Percentiles rank a stretch among this genome's conserved stretches.
Conservation (phyloP, 179 eudicot species). For the Drosera spatulata region DNA sequence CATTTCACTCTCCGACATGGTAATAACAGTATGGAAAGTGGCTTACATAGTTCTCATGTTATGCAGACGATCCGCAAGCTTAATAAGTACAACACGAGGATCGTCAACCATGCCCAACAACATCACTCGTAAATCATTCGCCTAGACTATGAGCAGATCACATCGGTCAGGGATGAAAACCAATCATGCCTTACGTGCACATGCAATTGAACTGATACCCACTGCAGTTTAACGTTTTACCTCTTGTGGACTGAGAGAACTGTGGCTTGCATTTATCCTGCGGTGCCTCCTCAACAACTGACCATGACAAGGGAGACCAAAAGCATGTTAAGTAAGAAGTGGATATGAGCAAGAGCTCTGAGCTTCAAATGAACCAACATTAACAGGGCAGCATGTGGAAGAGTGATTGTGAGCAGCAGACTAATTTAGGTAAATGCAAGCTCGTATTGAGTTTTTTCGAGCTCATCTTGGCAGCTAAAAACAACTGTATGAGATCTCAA, state of each 20-base stretch:
- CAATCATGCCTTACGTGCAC: not conserved
- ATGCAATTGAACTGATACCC: not conserved
- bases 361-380: not conserved
- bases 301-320: constrained; percentile 10
- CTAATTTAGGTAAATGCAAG: not conserved
- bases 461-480: not conserved
- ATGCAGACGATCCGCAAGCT: constrained; percentile 98
- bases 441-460: not conserved
- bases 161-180: constrained; percentile 5
- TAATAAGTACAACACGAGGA: constrained; percentile 95
- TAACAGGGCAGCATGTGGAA: too few relatives aligned
- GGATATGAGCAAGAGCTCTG: not conserved
- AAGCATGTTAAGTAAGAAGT: not conserved
- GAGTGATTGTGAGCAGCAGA: not conserved
- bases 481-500: not conserved
- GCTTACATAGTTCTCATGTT: constrained; percentile 96
- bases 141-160: constrained; percentile 34
- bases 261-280: constrained; percentile 48
- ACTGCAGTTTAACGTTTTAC: constrained; percentile 16
- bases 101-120: constrained; percentile 98
- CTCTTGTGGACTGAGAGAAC: constrained; percentile 66
- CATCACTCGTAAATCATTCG: constrained; percentile 84
- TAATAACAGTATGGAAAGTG: constrained; percentile 8
- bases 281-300: constrained; percentile 85
- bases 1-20: not conserved